Evolutionary conservation across 1,284 basidiomycete genomes (phyloP), one percentile per base, ranked within the genome.

Genomic region (Boletus mariae): DNA sequence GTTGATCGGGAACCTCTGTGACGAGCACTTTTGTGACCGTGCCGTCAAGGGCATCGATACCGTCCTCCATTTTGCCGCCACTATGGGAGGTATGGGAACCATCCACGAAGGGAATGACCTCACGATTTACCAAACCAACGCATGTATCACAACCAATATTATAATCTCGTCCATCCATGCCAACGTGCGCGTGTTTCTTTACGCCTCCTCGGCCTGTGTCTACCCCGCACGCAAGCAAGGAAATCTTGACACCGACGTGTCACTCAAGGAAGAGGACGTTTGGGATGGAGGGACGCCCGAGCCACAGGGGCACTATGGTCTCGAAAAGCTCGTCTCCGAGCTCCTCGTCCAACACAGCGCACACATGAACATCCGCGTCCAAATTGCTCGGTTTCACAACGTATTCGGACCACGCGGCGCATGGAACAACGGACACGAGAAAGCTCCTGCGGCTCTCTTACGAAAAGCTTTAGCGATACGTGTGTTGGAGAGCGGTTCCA

Each of bases 21-120:
- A 82, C 46, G 62, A 62, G 2, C 53, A 62, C 6, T 65, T 78
- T 45, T 80, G 78, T 61, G 47, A 63, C 4, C 62, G 57, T 2
- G 74, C 62, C 4, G 68, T 80, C 7, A 59, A 61, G 23, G 76
- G 70, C 31, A 71, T 78, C 1, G 58, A 74, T 45, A 71, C 67
- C 12, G 72, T 84, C 17, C 66, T 83, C 23, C 81, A 84, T 61
- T 79, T 83, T 57, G 79, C 81, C 4, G 81, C 80, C 8, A 77
- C 72, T 29, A 83, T 82, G 80, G 81, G 81, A 5, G 80, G 81
- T 0, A 84, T 84, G 80, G 80, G 82, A 2, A 75, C 75, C 0
- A 84, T 84, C 35, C 80, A 83, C 58, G 59, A 66, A 8, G 64
- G 61, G 0, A 84, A 84, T 59, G 78, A 80, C 42, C 67, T 73